Conservation (phyloP, 2,329 filamentous ascomycete species). For the Cordyceps cateniannulata region DNA sequence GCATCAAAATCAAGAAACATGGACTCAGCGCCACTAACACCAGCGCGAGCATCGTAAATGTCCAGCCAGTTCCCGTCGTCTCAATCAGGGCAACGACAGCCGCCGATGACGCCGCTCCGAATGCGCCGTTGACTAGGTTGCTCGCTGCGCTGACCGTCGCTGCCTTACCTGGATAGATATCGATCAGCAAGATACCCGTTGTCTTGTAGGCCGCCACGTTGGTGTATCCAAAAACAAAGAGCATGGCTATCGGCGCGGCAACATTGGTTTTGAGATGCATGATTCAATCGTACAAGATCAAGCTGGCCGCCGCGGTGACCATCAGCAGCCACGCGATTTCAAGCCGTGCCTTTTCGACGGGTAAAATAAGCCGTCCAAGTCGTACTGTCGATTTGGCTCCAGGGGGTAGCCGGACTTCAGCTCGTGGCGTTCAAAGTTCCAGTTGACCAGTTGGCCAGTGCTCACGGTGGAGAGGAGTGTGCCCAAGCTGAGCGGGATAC, state of each 20-base stretch:
- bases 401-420: slow-evolving; percentile 40
- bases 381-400: slow-evolving; percentile 38
- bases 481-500: background rate
- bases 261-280: background rate
- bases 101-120: background rate
- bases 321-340: slow-evolving; percentile 38
- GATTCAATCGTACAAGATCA: background rate
- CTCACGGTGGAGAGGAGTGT: background rate
- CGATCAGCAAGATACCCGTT: background rate
- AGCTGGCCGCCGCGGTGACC: slow-evolving; percentile 19
- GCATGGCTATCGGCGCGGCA: background rate
- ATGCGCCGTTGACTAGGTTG: background rate
- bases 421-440: slow-evolving; percentile 55
- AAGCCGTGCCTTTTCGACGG: slow-evolving; percentile 37
- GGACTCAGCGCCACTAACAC: background rate
- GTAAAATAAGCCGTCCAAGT: slow-evolving; percentile 34
- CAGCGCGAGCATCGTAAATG: background rate
- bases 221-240: background rate
- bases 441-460: slow-evolving; percentile 49
- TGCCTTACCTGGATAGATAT: background rate
- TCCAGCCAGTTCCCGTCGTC: background rate
- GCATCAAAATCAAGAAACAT: background rate
- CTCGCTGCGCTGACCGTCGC: background rate
- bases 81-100: background rate
- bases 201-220: background rate